Base-by-base conservation (phyloP, 306 rosid genomes). In the Ormosia semicastrata region DNA sequence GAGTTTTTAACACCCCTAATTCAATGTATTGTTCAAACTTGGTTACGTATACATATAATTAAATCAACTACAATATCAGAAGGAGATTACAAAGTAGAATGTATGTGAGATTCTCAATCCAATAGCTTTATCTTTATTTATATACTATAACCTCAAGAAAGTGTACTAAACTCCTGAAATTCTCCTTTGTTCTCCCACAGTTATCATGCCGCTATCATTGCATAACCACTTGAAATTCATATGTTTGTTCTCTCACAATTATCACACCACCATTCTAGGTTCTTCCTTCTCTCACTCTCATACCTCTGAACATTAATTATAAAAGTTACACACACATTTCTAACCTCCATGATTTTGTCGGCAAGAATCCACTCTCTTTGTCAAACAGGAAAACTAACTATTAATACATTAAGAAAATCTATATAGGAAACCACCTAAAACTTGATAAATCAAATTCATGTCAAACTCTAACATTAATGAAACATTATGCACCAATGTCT, bases 81-180 rank as follows among this genome's bases (percentile, higher is more conserved):
- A 37, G 62, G 63, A 76, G 73, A 64, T 76, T 76, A 36, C 63
- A 63, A 49, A 63, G 73, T 77, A 50, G 39, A 47, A 49, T 65
- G 60, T 11, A 3, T 8, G 2, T 5, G 72, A 47, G 81, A 50
- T 50, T 64, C 29, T 63, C 11, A 77, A 49, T 37, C 52, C 73
- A 9, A 7, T 8, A 32, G 8, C 4, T 75, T 9, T 75, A 17
- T 34, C 68, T 40, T n/a, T 15, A n/a, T 29, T 34, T 34, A 64
- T 63, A 66, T 66, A 66, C n/a, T 34, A 6, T 14, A 12, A 63
- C 24, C 24, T 24, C 24, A 1, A 5, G 49, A 49, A 77, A 18
- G 17, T 69, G 40, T 36, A 41, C 18, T 67, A n/a, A 77, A 29
- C 43, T 43, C 14, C 12, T 39, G 17, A 67, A 30, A 53, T 56